These are phyloP conservation scores for Powellomyces hirtus DNA, from an alignment of 192 early-diverging fungal species.

Conservation along the genomic window DNA sequence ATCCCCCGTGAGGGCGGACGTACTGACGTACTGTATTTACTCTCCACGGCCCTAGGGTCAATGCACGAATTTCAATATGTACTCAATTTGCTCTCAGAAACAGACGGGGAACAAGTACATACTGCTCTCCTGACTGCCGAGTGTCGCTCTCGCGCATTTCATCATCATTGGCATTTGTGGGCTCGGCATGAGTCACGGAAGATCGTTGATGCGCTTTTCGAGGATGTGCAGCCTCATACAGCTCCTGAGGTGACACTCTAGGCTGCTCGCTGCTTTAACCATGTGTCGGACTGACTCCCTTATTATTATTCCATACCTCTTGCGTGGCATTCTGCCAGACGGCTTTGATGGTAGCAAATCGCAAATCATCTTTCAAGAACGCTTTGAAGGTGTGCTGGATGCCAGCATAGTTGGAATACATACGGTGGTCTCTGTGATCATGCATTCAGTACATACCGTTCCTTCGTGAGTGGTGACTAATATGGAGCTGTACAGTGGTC, in stretches of 20 bases:
- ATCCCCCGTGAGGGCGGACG: too few species aligned
- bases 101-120: too few species aligned
- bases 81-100: too few species aligned
- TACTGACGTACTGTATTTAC: too few species aligned
- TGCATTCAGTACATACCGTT: slow-evolving; percentile 17
- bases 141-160: not conserved
- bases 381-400: slow-evolving; percentile 37
- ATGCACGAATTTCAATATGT: too few species aligned
- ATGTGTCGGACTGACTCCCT: too few species aligned
- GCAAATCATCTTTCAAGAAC: slow-evolving; percentile 39
- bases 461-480: slow-evolving; percentile 16
- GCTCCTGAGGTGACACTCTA: slow-evolving; percentile 36
- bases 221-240: slow-evolving; percentile 19
- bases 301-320: slow-evolving; percentile 23
- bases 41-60: too few species aligned
- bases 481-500: slow-evolving; percentile 38
- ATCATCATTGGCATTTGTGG: not conserved
- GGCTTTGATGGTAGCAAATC: slow-evolving; percentile 15
- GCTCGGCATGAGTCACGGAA: not conserved
- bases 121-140: too few species aligned
- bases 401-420: too few species aligned
- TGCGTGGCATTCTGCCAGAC: slow-evolving; percentile 34
- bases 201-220: not conserved
- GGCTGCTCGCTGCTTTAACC: too few species aligned
- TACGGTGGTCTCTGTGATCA: too few species aligned